Evolutionary conservation across 306 rosid species (phyloP), one percentile per base, ranked within the genome.

Genomic region (Inga leiocalycina): DNA sequence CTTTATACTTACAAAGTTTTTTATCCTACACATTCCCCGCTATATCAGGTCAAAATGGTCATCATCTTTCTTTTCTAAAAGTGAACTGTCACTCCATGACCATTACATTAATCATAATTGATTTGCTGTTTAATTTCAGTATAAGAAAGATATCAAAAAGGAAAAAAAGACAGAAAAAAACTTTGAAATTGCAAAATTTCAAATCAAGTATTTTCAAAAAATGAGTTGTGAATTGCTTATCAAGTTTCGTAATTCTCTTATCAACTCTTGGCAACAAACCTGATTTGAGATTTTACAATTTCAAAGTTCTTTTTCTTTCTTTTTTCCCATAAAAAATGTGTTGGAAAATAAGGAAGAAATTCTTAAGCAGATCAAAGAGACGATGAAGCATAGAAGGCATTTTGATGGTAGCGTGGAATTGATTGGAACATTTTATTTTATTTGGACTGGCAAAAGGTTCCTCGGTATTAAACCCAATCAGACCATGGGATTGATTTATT

Each of bases 381-480:
- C 86, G 14, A 77, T 84, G 79, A 88, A 83, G 75, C 97, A 90
- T 75, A 91, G 99, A 85, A 87, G 77, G 32, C 97, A 95, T 85
- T 74, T 95, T 79, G 98, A 95, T 84, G 85, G 87, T 6, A 92
- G 94, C 82, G 71, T 95, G 19, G 83, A 84, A 15, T 71, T 90
- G 88, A 81, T 95, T 24, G 99, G 98, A 70, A 74, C 85, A 35
- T 75, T 93, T 57, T 77, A 93, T 15, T 92, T 76, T 72, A 6
- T 39, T 39, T 39, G 97, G 99, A 57, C 96, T 96, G 3, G 83
- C 57, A 75, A 86, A 87, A 45, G 84, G 89, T 73, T 78, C 90
- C 41, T 83, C 89, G 13, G 51, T 84, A 7, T 86, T 95, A 9
- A 75, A 85, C 39, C 78, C 86, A 0, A 87, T 87, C n/a, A 91